A percentile compares a stretch with the other conserved stretches of the same genome.
Evolutionary conservation across 352 stramenopile species (phyloP).

Genomic region (Phytophthora boehmeriae): DNA sequence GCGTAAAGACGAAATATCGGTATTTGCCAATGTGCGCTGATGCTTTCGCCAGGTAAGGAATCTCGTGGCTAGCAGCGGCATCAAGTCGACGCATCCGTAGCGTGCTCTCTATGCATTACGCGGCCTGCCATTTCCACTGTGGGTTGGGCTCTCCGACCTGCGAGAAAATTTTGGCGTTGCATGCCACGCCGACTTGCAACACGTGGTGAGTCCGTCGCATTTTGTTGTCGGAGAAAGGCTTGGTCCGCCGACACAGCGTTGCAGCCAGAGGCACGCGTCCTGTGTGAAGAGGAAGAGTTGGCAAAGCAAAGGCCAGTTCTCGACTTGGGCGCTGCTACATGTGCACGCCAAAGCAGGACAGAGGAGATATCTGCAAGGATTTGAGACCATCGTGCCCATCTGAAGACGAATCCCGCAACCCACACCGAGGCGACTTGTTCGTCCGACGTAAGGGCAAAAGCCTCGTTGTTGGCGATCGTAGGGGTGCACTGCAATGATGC

Average conservation of each 20-base stretch:
- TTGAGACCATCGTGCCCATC: conserved; percentile 36
- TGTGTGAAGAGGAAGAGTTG: background rate
- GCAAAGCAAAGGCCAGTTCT: background rate
- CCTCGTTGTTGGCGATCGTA: background rate
- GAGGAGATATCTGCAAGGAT: conserved; percentile 18
- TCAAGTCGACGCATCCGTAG: background rate
- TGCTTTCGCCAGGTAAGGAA: no score
- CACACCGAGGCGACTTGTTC: conserved; percentile 28
- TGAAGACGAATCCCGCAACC: conserved; percentile 27
- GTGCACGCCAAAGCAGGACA: conserved; percentile 14
- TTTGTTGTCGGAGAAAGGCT: conserved; percentile 16
- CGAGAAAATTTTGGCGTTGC: conserved; percentile 16
- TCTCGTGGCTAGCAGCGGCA: no score
- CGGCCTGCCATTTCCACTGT: background rate
- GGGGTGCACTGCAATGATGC: background rate
- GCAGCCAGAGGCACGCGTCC: background rate
- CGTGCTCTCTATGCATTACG: background rate
- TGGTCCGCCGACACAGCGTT: conserved; percentile 3
- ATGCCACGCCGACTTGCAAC: background rate
- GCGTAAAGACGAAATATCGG: background rate
- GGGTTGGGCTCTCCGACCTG: background rate
- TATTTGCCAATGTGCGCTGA: background rate
- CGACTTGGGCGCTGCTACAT: background rate
- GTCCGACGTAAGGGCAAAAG: background rate
- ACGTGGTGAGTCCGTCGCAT: conserved; percentile 10